Percentiles rank a stretch among this genome's conserved stretches.
These are phyloP conservation scores for Amniculicola lignicola DNA, from an alignment of 495 filamentous ascomycete genomes.

Conservation along the genomic window DNA sequence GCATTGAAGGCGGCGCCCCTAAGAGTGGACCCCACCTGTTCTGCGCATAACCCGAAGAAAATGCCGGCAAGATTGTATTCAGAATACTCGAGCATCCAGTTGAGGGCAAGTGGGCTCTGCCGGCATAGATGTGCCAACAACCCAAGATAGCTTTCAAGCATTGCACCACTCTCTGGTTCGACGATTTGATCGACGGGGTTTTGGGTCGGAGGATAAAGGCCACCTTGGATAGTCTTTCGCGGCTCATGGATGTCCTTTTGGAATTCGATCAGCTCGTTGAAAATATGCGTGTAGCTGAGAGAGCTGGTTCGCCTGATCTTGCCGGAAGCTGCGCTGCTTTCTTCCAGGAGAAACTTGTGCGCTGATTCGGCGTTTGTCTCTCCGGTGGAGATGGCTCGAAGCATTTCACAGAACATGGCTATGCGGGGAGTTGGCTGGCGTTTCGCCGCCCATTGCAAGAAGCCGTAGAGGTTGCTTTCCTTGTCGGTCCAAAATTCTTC, in stretches of 20 bases:
- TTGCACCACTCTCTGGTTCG: conserved; percentile 81
- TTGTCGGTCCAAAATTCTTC: conserved; percentile 84
- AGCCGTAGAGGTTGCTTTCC: conserved; percentile 87
- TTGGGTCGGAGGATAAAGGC: conserved; percentile 55
- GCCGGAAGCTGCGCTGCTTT: conserved; percentile 66
- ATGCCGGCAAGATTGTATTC: conserved; percentile 60
- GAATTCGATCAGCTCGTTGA: conserved; percentile 79
- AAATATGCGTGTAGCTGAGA: conserved; percentile 88
- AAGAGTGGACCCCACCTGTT: conserved; percentile 66
- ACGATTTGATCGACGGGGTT: conserved; percentile 63
- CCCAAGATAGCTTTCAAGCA: conserved; percentile 89
- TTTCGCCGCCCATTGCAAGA: conserved; percentile 91
- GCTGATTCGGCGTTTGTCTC: conserved; percentile 74
- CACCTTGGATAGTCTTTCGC: conserved; percentile 51
- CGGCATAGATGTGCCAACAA: conserved; percentile 74
- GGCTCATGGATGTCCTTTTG: conserved; percentile 65
- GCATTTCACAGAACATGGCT: conserved; percentile 92
- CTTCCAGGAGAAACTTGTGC: conserved; percentile 85
- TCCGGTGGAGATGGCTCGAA: conserved; percentile 77
- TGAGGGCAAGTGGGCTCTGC: conserved; percentile 63
- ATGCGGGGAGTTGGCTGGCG: conserved; percentile 89
- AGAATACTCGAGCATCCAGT: conserved; percentile 63
- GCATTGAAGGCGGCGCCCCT: conserved; percentile 71
- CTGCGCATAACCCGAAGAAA: conserved; percentile 66
- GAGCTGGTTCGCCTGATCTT: conserved; percentile 75